These are phyloP conservation scores for Quercus dentata DNA, from an alignment of 306 rosid genomes.

Conservation along the genomic window DNA sequence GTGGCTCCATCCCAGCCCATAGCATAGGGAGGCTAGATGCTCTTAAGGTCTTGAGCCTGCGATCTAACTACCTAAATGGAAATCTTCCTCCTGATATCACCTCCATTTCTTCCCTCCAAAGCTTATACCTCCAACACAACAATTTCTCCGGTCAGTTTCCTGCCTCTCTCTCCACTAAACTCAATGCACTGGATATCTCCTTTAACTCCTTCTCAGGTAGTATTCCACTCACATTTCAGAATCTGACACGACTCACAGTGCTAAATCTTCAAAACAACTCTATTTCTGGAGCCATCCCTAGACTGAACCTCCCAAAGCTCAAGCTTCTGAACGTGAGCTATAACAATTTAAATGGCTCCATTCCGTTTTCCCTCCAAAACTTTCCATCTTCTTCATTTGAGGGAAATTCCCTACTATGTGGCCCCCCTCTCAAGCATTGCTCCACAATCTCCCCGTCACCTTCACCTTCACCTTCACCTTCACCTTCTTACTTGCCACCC, in stretches of 20 bases:
- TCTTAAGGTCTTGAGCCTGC: constrained; percentile 62
- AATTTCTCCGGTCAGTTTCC: constrained; percentile 70
- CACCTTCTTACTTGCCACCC: constrained; percentile 30
- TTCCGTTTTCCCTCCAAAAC: constrained; percentile 57
- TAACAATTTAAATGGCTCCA: constrained; percentile 62
- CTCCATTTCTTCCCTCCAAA: constrained; percentile 59
- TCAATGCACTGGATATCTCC: constrained; percentile 54
- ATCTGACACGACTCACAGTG: constrained; percentile 54
- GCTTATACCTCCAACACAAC: constrained; percentile 58
- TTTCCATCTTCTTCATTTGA: constrained; percentile 56
- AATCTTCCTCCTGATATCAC: constrained; percentile 58
- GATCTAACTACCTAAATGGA: constrained; percentile 66
- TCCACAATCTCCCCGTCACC: constrained; percentile 43
- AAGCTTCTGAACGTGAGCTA: constrained; percentile 58
- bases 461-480: constrained; percentile 40
- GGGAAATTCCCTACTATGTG: constrained; percentile 65
- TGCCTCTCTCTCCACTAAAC: constrained; percentile 48
- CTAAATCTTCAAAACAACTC: constrained; percentile 59
- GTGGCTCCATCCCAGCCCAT: constrained; percentile 56
- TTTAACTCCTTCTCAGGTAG: constrained; percentile 62
- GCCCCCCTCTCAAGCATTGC: constrained; percentile 59
- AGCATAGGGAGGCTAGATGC: constrained; percentile 61
- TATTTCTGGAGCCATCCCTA: constrained; percentile 65
- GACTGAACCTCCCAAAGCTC: constrained; percentile 52
- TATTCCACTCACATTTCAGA: constrained; percentile 52